Evolutionary conservation across 768 basidiomycete species (phyloP).

Genomic region (Omphalotus guepiniiformis): DNA sequence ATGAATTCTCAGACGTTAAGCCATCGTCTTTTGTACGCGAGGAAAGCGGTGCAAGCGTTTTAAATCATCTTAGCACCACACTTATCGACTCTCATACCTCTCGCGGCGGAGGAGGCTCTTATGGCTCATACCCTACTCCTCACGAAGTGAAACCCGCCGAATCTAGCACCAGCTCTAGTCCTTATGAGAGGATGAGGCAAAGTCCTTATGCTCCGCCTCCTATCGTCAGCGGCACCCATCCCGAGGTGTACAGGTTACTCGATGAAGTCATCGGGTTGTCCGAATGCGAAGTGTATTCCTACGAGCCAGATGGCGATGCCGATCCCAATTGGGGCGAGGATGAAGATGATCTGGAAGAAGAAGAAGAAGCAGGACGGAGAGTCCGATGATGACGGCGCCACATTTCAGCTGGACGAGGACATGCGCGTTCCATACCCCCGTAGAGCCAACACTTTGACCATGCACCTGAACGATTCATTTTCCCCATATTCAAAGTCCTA

Average conservation of each 20-base stretch:
- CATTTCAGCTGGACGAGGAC: slow-evolving; percentile 77
- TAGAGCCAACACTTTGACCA: too few relatives aligned
- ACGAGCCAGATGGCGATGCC: slow-evolving; percentile 86
- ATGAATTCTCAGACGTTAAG: slow-evolving; percentile 92
- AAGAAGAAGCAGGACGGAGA: slow-evolving; percentile 64
- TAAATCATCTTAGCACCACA: slow-evolving; percentile 82
- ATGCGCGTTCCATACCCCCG: too few relatives aligned
- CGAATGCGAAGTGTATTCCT: slow-evolving; percentile 95
- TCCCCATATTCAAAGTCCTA: too few relatives aligned
- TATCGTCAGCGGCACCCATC: slow-evolving; percentile 81
- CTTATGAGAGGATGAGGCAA: slow-evolving; percentile 49
- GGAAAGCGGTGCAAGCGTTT: slow-evolving; percentile 71
- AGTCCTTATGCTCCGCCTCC: slow-evolving; percentile 71
- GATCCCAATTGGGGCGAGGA: slow-evolving; percentile 91
- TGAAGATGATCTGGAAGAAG: slow-evolving; percentile 76
- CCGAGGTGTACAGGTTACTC: slow-evolving; percentile 80
- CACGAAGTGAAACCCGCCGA: background rate
- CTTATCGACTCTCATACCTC: slow-evolving; percentile 56
- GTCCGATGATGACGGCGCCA: slow-evolving; percentile 55
- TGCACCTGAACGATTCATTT: too few relatives aligned
- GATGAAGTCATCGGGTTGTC: slow-evolving; percentile 86
- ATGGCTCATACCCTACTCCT: slow-evolving; percentile 6
- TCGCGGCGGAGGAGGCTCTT: slow-evolving; percentile 36
- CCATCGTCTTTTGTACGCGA: slow-evolving; percentile 89
- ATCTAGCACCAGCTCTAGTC: slow-evolving; percentile 20